Conservation (phyloP, 2,329 filamentous ascomycete species). For the Aspergillus thermomutatus region DNA sequence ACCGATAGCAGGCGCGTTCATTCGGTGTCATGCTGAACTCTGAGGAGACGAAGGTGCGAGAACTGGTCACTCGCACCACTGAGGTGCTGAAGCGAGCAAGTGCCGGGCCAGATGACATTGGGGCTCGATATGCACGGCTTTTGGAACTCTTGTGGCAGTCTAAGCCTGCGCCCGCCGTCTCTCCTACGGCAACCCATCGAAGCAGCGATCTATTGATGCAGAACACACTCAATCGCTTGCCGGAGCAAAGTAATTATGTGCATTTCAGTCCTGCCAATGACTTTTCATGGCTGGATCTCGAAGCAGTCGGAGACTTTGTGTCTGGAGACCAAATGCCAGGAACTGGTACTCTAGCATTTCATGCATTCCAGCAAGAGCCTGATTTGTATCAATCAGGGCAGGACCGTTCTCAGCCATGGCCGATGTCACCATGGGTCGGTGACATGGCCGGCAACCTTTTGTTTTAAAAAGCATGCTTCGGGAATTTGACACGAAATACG, state of each 20-base stretch:
- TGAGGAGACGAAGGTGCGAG: slow-evolving; percentile 55
- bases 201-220: slow-evolving; percentile 32
- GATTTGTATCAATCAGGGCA: slow-evolving; percentile 28
- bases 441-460: slow-evolving; percentile 39
- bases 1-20: slow-evolving; percentile 47
- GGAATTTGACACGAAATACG: background rate
- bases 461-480: slow-evolving; percentile 19
- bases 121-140: slow-evolving; percentile 59
- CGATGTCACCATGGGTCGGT: slow-evolving; percentile 38
- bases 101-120: slow-evolving; percentile 57
- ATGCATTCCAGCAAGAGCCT: slow-evolving; percentile 34
- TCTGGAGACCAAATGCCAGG: slow-evolving; percentile 42
- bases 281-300: slow-evolving; percentile 61
- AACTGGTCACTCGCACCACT: slow-evolving; percentile 58
- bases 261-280: slow-evolving; percentile 50
- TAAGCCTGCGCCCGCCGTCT: slow-evolving; percentile 26
- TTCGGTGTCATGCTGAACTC: slow-evolving; percentile 57
- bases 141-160: slow-evolving; percentile 59
- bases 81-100: slow-evolving; percentile 59
- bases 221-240: slow-evolving; percentile 26
- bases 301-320: slow-evolving; percentile 58
- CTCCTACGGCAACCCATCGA: slow-evolving; percentile 25
- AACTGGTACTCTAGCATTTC: slow-evolving; percentile 32
- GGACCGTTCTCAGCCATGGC: slow-evolving; percentile 35
- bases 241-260: slow-evolving; percentile 35